Conservation (phyloP, 2,329 filamentous ascomycete genomes). For the Fusarium sp. region DNA sequence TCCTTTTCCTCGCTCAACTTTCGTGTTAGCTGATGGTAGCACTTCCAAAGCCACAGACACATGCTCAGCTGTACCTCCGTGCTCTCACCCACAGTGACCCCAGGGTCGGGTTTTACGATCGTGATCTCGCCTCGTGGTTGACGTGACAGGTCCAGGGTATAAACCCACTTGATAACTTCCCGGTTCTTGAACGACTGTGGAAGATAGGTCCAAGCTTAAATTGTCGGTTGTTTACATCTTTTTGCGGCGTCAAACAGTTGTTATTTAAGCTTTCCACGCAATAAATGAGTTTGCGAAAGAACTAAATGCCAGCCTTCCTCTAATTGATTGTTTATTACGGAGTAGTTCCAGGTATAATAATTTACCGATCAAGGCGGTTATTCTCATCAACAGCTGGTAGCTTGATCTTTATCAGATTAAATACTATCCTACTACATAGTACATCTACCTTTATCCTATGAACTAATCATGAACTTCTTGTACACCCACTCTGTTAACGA, state of each 20-base stretch:
- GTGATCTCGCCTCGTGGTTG: conserved; percentile 23
- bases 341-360: no score
- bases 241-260: not conserved
- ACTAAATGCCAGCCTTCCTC: no score
- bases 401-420: no score
- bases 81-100: conserved; percentile 1
- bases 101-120: conserved; percentile 13
- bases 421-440: no score
- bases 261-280: not conserved
- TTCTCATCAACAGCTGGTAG: no score
- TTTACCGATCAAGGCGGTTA: no score
- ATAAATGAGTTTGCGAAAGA: conserved; percentile 2
- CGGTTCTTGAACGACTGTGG: not conserved
- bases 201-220: not conserved
- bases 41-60: not conserved
- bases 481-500: not conserved
- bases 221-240: not conserved
- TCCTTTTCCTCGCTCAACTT: conserved; percentile 53
- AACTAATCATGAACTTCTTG: not conserved
- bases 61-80: not conserved
- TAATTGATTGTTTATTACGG: no score
- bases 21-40: conserved; percentile 44
- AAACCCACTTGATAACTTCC: conserved; percentile 7
- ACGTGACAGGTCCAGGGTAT: conserved; percentile 19
- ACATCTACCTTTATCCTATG: no score